phyloP scores from a whole-genome alignment of 208 protist species.

The Acanthamoeba castellanii region DNA sequence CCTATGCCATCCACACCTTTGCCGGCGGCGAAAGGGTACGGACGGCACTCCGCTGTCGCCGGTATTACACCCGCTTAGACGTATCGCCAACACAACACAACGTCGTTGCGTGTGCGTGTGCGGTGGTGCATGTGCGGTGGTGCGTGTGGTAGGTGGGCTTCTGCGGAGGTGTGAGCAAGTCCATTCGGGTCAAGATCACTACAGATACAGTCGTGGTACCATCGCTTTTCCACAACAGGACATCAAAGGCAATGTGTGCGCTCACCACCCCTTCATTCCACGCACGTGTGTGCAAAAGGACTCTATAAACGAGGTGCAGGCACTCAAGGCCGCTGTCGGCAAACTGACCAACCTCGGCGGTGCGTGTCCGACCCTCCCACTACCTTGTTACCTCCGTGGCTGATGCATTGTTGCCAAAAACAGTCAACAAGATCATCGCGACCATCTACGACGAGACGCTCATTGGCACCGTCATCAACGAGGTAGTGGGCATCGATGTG shows the following conservation, averaged over 20 bases:
- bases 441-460: conserved; percentile 47
- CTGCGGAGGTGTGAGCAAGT: background rate
- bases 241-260: background rate
- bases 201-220: background rate
- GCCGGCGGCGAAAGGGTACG: conserved; percentile 30
- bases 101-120: background rate
- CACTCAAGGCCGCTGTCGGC: conserved; percentile 30
- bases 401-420: background rate
- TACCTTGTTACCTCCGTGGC: background rate
- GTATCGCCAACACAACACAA: background rate
- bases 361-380: background rate
- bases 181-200: background rate
- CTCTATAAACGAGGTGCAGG: conserved; percentile 9
- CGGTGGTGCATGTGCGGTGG: too few species aligned
- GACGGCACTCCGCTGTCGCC: background rate
- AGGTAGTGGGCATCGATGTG: conserved; percentile 23
- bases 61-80: background rate
- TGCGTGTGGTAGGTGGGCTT: background rate
- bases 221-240: background rate
- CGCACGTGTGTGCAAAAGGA: background rate
- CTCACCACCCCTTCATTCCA: background rate
- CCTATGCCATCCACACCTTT: conserved; percentile 48
- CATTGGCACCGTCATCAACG: background rate
- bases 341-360: conserved; percentile 3
- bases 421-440: conserved; percentile 23